Base-by-base conservation (phyloP, 1,139 yeast species). In the Debaryomyces fabryi region DNA sequence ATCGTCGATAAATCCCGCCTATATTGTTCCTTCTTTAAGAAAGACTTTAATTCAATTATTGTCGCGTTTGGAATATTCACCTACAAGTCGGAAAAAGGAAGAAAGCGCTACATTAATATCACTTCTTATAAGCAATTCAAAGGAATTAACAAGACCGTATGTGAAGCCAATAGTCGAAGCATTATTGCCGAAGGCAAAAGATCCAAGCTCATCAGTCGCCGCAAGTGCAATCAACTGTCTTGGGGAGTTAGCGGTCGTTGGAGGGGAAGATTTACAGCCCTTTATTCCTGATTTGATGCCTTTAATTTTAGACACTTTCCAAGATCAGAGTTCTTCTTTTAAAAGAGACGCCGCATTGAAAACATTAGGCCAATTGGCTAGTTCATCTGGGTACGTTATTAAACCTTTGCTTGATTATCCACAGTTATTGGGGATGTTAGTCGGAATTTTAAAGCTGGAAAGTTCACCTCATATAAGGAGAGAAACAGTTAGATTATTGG, bases 381-480 rank as follows among this genome's bases (percentile, higher is more conserved):
- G 93, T 15, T 87, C 96, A 2, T 86, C 97, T 0, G 97, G 98
- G 1, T 93, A 93, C 63, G 99, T 93, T 13, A 91, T 95, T 37
- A 95, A 91, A 50, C 99, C 99, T 1, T 75, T 91, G 44, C 69
- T 92, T 33, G 97, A 92, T 54, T 92, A 91, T 60, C 99, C 99
- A 0, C 93, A 89, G 58, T 72, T 95, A 25, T 71, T 93, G 36
- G 92, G 95, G 7, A 82, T 89, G 68, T 72, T 93, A 35, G 90
- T 92, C 3, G 85, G 84, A 42, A 90, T 93, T 38, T 72, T 93
- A 51, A 88, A 87, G 55, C 83, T 91, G 54, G 97, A 91, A 58
- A 82, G 86, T 12, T 83, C 95, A 0, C 79, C 85, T 1, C 71
- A 80, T 3, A 84, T 89, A 5, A 81, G 95, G 58, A 75, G 97